Evolutionary conservation across 2,329 filamentous ascomycete genomes (phyloP), one percentile per base, ranked within the genome.

Genomic region (Macroventuria anomochaeta): DNA sequence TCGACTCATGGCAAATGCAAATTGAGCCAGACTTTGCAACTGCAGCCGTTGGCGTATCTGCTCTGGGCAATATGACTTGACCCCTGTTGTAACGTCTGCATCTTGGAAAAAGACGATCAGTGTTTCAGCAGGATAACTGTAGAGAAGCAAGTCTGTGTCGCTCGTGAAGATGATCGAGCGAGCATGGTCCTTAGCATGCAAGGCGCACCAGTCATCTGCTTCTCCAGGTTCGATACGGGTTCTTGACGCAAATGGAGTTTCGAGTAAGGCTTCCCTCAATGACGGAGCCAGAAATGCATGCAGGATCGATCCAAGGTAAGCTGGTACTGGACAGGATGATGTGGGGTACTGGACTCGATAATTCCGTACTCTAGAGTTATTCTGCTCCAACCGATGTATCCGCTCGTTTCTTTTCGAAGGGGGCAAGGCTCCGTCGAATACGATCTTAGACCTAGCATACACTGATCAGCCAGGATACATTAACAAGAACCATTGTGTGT

Each of bases 351-450:
- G 63, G 32, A 74, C 13, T 53, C 81, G 80, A 39, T 83, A 78
- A 2, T 75, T 72, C 32, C 81, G 79, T 18, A 93, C 75, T 18
- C 83, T 80, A 3, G 76, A 75, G 7, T 88, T 83, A 18, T 80
- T 83, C 17, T 78, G 80, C 42, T 85, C 77, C 29, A 89, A 78
- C 28, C 91, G 82, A 8, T 81, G 73, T 43, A 87, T 75, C 4
- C 91, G 83, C 6, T 85, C 84, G 0, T 76, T 70, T 28, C 81
- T 80, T 69, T 96, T 96, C 4, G 79, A 73, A 0, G 71, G 53
- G 0, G 93, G 93, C 1, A 97, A 80, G 50, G 85, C 87, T 12
- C 92, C 92, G 72, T 97, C 93, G 65, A 97, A 97, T 70, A 88
- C 92, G 46, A 97, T 89, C 39, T 81, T 85, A 53, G 84, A 63